A percentile compares a stretch with the other conserved stretches of the same genome.
Evolutionary conservation across 306 rosid species (phyloP).

Genomic region (Acacia crassicarpa): DNA sequence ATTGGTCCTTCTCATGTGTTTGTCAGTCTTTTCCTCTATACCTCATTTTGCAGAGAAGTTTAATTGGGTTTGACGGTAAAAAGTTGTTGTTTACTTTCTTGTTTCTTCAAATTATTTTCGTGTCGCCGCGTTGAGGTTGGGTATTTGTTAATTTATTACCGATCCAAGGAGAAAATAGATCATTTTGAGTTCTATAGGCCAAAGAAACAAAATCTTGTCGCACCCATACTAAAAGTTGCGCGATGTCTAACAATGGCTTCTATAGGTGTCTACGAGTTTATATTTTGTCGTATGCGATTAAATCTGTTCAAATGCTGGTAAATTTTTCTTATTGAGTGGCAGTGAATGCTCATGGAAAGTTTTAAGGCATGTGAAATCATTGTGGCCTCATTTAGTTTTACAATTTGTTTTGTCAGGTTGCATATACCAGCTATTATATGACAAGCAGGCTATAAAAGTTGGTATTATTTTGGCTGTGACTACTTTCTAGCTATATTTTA

Average conservation of each 20-base stretch:
- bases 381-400: constrained; percentile 19
- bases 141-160: constrained; percentile 1
- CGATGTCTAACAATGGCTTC: neutral
- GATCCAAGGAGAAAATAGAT: neutral
- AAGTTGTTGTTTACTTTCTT: constrained; percentile 6
- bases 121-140: constrained; percentile 18
- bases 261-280: neutral
- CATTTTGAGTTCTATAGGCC: constrained; percentile 22
- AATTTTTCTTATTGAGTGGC: constrained; percentile 7
- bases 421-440: constrained; percentile 16
- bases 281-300: neutral
- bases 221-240: neutral
- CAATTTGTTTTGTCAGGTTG: constrained; percentile 29
- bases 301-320: constrained; percentile 8
- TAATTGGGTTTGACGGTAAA: constrained; percentile 8
- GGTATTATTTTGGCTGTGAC: constrained; percentile 26
- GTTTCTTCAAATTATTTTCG: constrained; percentile 12
- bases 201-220: neutral
- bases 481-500: constrained; percentile 31
- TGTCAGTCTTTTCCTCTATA: neutral
- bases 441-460: neutral
- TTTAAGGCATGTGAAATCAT: constrained; percentile 1
- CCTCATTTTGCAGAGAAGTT: constrained; percentile 1
- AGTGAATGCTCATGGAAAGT: constrained; percentile 6
- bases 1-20: neutral